These are phyloP conservation scores for Coemansia sp. DNA, from an alignment of 192 early-diverging fungal species.

Conservation along the genomic window DNA sequence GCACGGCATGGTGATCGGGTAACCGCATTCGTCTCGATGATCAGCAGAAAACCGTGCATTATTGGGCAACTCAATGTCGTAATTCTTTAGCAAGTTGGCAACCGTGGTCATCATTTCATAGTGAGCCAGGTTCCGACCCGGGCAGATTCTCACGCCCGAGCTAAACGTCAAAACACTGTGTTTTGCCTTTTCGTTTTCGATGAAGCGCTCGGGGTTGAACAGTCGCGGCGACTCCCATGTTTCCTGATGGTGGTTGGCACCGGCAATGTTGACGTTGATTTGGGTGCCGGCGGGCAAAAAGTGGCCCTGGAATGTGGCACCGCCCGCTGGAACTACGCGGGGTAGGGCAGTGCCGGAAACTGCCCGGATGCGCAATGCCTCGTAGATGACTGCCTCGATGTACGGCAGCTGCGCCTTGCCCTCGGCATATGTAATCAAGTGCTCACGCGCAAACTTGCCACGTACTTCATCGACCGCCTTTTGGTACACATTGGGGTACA, in stretches of 20 bases:
- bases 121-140: slow-evolving; percentile 36
- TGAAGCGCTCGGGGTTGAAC: slow-evolving; percentile 50
- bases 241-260: slow-evolving; percentile 23
- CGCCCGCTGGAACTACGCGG: slow-evolving; percentile 34
- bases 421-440: slow-evolving; percentile 34
- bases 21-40: slow-evolving; percentile 9
- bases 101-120: slow-evolving; percentile 43
- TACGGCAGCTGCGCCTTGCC: slow-evolving; percentile 36
- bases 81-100: slow-evolving; percentile 40
- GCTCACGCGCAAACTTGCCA: slow-evolving; percentile 17
- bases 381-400: slow-evolving; percentile 47
- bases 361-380: slow-evolving; percentile 34
- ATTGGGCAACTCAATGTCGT: slow-evolving; percentile 23
- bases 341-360: slow-evolving; percentile 19
- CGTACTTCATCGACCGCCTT: slow-evolving; percentile 35
- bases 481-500: slow-evolving; percentile 22
- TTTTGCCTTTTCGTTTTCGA: slow-evolving; percentile 21
- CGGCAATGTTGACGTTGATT: slow-evolving; percentile 20
- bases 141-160: slow-evolving; percentile 37
- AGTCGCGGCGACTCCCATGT: slow-evolving; percentile 24
- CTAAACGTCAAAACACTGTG: slow-evolving; percentile 34
- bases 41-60: slow-evolving; percentile 20
- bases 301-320: slow-evolving; percentile 33
- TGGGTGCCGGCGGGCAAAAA: slow-evolving; percentile 34
- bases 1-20: slow-evolving; percentile 6